These are phyloP conservation scores for Ascochyta clinopodiicola DNA, from an alignment of 2,329 filamentous ascomycete genomes.

Conservation along the genomic window DNA sequence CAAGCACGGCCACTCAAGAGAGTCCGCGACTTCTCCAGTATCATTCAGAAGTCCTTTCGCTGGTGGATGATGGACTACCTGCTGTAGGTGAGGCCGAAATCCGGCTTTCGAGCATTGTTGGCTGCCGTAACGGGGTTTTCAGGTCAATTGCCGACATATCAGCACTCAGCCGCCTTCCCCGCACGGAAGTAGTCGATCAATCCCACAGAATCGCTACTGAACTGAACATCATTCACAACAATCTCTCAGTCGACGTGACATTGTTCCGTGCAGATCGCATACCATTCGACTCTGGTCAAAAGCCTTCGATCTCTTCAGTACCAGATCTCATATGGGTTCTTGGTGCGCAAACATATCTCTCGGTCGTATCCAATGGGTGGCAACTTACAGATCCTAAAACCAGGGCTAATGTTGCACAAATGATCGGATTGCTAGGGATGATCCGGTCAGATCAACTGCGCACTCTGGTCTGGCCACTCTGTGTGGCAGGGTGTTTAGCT, in stretches of 20 bases:
- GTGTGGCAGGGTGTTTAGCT: conserved; percentile 23
- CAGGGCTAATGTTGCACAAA: conserved; percentile 6
- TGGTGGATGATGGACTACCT: conserved; percentile 9
- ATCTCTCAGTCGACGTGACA: background rate
- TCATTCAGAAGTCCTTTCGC: conserved; percentile 12
- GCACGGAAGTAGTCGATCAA: too few relatives aligned
- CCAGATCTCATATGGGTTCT: conserved; percentile 19
- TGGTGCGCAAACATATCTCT: conserved; percentile 19
- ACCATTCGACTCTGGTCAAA: background rate
- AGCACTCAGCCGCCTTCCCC: background rate
- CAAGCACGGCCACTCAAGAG: conserved; percentile 15
- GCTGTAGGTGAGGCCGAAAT: conserved; percentile 16
- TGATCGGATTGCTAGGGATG: conserved; percentile 5
- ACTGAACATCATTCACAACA: background rate
- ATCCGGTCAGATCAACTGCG: conserved; percentile 15
- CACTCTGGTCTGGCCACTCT: conserved; percentile 22
- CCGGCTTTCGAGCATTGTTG: conserved; percentile 21
- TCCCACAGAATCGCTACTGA: background rate
- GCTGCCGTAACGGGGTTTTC: conserved; percentile 23
- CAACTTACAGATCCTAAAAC: conserved; percentile 8
- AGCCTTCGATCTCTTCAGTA: background rate
- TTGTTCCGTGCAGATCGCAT: background rate
- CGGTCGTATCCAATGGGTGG: conserved; percentile 15
- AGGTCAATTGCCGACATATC: conserved; percentile 15
- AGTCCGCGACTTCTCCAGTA: conserved; percentile 11